phyloP scores from a whole-genome alignment of 2,329 filamentous ascomycete species.

The Trichothecium sympodiale region DNA sequence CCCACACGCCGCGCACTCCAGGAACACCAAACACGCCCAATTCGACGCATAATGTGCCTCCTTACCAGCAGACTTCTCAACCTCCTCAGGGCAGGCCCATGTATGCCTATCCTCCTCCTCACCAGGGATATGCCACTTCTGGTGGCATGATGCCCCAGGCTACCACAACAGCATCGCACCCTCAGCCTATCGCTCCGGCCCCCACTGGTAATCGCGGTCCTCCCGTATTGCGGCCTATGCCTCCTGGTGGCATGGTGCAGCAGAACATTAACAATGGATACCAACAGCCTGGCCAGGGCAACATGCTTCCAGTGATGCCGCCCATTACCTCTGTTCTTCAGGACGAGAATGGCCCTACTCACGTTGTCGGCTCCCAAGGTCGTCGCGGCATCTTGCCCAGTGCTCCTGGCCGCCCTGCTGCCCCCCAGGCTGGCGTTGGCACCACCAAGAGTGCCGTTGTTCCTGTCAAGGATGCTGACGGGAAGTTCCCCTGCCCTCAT shows the following conservation, averaged over 20 bases:
- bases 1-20: constrained; percentile 50
- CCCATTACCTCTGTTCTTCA: constrained; percentile 43
- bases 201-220: constrained; percentile 46
- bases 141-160: constrained; percentile 55
- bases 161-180: constrained; percentile 56
- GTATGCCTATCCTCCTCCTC: constrained; percentile 41
- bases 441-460: constrained; percentile 71
- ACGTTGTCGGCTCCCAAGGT: constrained; percentile 91
- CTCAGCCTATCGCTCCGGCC: constrained; percentile 66
- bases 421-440: constrained; percentile 57
- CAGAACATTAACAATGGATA: too few species aligned
- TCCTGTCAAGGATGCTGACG: constrained; percentile 89
- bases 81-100: constrained; percentile 35
- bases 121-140: constrained; percentile 44
- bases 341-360: constrained; percentile 56
- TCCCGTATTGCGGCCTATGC: constrained; percentile 58
- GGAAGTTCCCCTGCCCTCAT: constrained; percentile 95
- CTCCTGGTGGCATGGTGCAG: constrained; percentile 48
- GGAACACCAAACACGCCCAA: constrained; percentile 53
- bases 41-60: constrained; percentile 39
- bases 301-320: constrained; percentile 47
- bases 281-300: constrained; percentile 42
- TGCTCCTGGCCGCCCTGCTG: constrained; percentile 73
- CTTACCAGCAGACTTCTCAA: constrained; percentile 42
- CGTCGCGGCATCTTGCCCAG: constrained; percentile 85